Evolutionary conservation across 352 stramenopile genomes (phyloP), one percentile per base, ranked within the genome.

Genomic region (Globisporangium okanoganense): DNA sequence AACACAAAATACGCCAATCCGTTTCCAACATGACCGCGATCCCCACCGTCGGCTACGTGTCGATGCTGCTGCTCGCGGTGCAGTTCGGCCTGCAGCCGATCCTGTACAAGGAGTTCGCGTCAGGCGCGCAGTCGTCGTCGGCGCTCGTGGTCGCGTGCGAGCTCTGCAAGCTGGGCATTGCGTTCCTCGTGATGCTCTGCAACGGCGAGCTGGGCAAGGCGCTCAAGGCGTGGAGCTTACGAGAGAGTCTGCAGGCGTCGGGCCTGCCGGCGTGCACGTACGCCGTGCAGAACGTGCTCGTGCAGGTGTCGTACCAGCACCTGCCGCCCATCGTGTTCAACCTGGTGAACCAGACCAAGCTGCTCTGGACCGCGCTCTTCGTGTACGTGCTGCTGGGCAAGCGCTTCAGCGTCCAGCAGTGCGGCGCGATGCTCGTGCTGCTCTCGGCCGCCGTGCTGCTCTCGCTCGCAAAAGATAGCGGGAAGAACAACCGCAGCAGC

Each of bases 261-360:
- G 85, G 84, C 9, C 65, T 95, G 1, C 85, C 86, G 1, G 86
- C 86, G 20, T 90, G 78, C 67, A 92, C 84, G 27, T 95, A 95
- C 69, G 84, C 84, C n/a, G 67, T 94, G 59, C 86, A 95, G 70
- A 95, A 95, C 55, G 76, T 94, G 61, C 76, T 93, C n/a, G 87
- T 94, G 56, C 85, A 94, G 61, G 58, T 88, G 16, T 73, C 86
- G 50, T 92, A 91, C 66, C 86, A 95, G 70, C 69, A 94, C 67
- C 64, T 94, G 49, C 79, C 82, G 53, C 86, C 86, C 35, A 87
- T 94, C 50, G 72, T 92, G 27, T 94, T 94, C 65, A 95, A 94
- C 69, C 70, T 95, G 43, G 77, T 95, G 43, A 95, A 95, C 73
- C 86, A 95, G 74, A 94, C 84, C 67, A 95, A 95, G 66, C 65